Percentiles rank a stretch among this genome's conserved stretches.
Evolutionary conservation across 164 flowering plant species (phyloP).

Genomic region (Amborella trichopoda): DNA sequence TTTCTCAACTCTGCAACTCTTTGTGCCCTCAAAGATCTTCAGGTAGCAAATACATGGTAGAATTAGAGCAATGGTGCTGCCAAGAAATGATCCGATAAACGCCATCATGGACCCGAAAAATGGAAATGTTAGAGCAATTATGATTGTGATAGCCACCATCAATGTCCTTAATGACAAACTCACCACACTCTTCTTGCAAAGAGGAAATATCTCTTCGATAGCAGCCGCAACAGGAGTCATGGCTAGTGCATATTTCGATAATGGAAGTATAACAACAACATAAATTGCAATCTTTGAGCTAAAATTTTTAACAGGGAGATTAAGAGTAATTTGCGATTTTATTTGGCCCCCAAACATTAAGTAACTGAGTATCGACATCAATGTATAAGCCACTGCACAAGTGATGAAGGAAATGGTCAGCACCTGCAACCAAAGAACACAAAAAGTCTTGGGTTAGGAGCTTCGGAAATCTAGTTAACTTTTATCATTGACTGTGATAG

Average conservation of each 20-base stretch:
- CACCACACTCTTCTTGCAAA: neutral
- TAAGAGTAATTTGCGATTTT: slow-evolving; percentile 4
- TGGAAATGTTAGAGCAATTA: neutral
- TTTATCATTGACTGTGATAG: too few relatives aligned
- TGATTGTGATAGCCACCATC: neutral
- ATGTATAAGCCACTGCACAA: neutral
- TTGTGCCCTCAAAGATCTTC: neutral
- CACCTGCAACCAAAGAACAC: too few relatives aligned
- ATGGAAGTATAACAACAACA: slow-evolving; percentile 11
- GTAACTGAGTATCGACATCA: slow-evolving; percentile 9
- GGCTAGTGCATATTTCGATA: slow-evolving; percentile 18
- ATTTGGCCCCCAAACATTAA: slow-evolving; percentile 15
- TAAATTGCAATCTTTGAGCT: slow-evolving; percentile 20
- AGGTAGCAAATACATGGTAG: slow-evolving; percentile 1
- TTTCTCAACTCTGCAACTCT: neutral
- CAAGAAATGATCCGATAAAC: slow-evolving; percentile 1
- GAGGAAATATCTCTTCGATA: slow-evolving; percentile 2
- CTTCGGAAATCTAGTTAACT: too few relatives aligned
- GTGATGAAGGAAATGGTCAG: slow-evolving; percentile 1
- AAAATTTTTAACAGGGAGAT: slow-evolving; percentile 12
- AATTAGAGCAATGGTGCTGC: neutral
- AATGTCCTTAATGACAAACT: neutral
- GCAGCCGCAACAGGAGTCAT: slow-evolving; percentile 8
- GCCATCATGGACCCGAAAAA: slow-evolving; percentile 1
- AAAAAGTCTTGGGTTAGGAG: too few relatives aligned